Conservation (phyloP, 177 flowering plant genomes). For the Vitis hybrid region DNA sequence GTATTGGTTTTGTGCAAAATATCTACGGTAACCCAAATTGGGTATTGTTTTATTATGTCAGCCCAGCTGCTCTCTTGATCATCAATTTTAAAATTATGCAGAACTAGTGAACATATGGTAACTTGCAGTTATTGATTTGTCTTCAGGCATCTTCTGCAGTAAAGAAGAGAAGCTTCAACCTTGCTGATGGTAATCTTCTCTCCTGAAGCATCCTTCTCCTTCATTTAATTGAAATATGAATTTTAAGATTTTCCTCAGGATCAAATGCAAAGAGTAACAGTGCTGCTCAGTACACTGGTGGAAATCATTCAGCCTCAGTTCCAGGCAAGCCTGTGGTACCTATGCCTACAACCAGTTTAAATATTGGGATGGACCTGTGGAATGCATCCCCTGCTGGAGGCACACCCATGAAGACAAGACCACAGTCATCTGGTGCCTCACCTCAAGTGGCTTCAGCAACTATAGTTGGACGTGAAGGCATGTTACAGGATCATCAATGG, state of each 20-base stretch:
- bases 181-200: constrained; percentile 15
- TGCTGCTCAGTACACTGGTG: background rate
- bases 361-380: constrained; percentile 15
- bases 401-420: constrained; percentile 6
- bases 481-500: background rate
- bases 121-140: background rate
- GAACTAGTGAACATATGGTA: background rate
- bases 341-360: constrained; percentile 12
- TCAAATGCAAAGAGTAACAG: constrained; percentile 5
- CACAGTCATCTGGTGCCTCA: constrained; percentile 7
- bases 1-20: background rate
- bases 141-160: constrained; percentile 7
- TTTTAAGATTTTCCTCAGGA: background rate
- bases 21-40: background rate
- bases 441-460: constrained; percentile 4
- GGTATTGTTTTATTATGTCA: background rate
- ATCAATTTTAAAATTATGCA: background rate
- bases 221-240: background rate
- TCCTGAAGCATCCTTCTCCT: background rate
- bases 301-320: constrained; percentile 10
- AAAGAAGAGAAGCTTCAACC: constrained; percentile 12
- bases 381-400: constrained; percentile 12
- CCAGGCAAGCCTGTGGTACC: constrained; percentile 14
- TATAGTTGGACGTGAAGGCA: constrained; percentile 11
- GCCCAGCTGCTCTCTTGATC: background rate